Percentiles rank a stretch among this genome's conserved stretches.
Conservation (phyloP, 768 basidiomycete genomes). For the Suillus subaureus region DNA sequence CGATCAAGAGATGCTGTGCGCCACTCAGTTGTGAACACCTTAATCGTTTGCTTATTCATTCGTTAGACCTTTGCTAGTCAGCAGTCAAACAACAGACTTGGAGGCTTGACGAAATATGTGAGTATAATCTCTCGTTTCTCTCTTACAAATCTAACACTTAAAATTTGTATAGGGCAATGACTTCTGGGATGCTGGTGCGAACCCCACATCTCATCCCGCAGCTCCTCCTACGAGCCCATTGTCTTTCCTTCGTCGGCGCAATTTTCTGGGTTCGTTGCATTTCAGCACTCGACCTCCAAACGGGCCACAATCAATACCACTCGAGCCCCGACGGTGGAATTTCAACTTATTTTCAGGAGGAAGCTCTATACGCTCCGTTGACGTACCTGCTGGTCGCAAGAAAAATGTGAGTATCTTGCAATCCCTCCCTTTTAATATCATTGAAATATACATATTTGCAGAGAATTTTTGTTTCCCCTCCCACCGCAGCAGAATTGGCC, state of each 20-base stretch:
- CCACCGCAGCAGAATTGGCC: not conserved
- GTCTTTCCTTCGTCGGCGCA: not conserved
- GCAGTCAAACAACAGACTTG: not conserved
- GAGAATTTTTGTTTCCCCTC: not conserved
- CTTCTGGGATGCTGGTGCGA: not conserved
- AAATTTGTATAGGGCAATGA: not conserved
- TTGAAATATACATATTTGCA: not conserved
- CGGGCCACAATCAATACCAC: not conserved
- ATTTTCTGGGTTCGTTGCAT: not conserved
- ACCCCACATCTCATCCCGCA: not conserved
- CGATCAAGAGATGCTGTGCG: not conserved
- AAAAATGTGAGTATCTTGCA: not conserved
- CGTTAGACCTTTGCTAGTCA: not conserved
- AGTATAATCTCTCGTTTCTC: not conserved
- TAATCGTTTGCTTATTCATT: too few species aligned
- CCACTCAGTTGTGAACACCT: not conserved
- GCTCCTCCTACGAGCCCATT: not conserved
- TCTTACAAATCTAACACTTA: not conserved
- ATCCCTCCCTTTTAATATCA: not conserved
- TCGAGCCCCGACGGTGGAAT: not conserved
- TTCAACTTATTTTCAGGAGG: not conserved
- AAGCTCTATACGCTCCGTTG: not conserved
- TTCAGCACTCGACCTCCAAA: not conserved
- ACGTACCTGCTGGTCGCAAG: not conserved
- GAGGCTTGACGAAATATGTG: not conserved